These are phyloP conservation scores for Bothia castanella DNA, from an alignment of 1,284 basidiomycete species.

Conservation along the genomic window DNA sequence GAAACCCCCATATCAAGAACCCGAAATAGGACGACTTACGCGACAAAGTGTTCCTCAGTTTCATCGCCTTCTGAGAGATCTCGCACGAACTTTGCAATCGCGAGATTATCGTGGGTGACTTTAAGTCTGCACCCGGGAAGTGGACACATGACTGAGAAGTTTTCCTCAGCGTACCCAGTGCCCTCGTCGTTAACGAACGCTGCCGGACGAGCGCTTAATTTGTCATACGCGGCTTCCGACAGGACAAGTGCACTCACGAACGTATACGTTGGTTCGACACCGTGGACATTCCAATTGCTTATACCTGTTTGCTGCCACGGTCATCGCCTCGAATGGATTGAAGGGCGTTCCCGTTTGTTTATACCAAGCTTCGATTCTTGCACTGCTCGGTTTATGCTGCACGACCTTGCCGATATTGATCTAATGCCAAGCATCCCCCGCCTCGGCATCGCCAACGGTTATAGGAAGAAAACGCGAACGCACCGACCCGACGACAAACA, in stretches of 20 bases:
- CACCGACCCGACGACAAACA: slow-evolving; percentile 23
- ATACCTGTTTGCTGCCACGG: slow-evolving; percentile 14
- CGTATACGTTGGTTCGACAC: slow-evolving; percentile 28
- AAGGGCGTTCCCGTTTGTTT: slow-evolving; percentile 31
- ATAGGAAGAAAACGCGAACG: neutral
- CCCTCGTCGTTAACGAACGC: slow-evolving; percentile 31
- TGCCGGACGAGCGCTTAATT: slow-evolving; percentile 9
- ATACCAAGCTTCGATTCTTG: slow-evolving; percentile 29
- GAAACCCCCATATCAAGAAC: neutral
- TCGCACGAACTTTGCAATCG: slow-evolving; percentile 33
- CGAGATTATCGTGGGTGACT: slow-evolving; percentile 34
- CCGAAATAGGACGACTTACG: slow-evolving; percentile 17
- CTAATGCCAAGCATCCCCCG: slow-evolving; percentile 10
- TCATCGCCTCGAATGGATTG: slow-evolving; percentile 36
- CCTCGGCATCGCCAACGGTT: slow-evolving; percentile 3
- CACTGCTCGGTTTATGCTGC: slow-evolving; percentile 18
- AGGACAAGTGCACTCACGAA: slow-evolving; percentile 31
- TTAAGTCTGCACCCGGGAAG: slow-evolving; percentile 30
- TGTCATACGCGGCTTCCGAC: neutral
- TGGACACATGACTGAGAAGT: slow-evolving; percentile 30
- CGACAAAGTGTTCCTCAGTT: slow-evolving; percentile 16
- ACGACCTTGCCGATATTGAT: slow-evolving; percentile 25
- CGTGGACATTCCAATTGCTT: slow-evolving; percentile 34
- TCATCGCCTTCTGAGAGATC: slow-evolving; percentile 28
- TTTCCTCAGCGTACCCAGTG: slow-evolving; percentile 35